Percentiles rank a stretch among this genome's conserved stretches.
Conservation (phyloP, 2,329 filamentous ascomycete genomes). For the Pseudocercospora fijiensis region DNA sequence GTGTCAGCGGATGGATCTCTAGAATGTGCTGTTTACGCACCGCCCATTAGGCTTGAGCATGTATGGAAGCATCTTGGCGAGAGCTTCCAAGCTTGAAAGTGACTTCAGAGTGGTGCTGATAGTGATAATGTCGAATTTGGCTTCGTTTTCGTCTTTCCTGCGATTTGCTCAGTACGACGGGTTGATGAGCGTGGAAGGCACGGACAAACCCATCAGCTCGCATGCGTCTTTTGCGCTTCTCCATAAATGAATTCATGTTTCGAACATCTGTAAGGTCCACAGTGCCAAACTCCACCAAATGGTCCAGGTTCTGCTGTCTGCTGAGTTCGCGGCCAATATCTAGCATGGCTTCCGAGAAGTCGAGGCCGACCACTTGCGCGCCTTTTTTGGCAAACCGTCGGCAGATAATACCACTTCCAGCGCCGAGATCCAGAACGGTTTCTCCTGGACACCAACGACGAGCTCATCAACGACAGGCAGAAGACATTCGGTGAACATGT, state of each 20-base stretch:
- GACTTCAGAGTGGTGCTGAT: slow-evolving; percentile 54
- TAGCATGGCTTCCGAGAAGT: slow-evolving; percentile 48
- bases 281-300: too few species aligned
- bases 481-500: slow-evolving; percentile 48
- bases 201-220: too few species aligned
- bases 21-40: too few species aligned
- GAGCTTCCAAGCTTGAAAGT: slow-evolving; percentile 45
- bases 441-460: slow-evolving; percentile 32
- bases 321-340: too few species aligned
- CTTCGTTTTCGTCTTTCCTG: too few species aligned
- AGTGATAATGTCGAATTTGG: slow-evolving; percentile 47
- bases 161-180: too few species aligned
- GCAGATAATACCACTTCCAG: slow-evolving; percentile 52
- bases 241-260: too few species aligned
- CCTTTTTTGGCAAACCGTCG: slow-evolving; percentile 45
- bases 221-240: too few species aligned
- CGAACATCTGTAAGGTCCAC: too few species aligned
- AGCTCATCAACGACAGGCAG: slow-evolving; percentile 45
- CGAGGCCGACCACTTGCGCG: slow-evolving; percentile 46
- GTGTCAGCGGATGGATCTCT: too few species aligned
- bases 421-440: slow-evolving; percentile 50
- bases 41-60: slow-evolving; percentile 43
- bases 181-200: too few species aligned
- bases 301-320: too few species aligned
- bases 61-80: slow-evolving; percentile 44